Evolutionary conservation across 352 stramenopile species (phyloP).

Genomic region (Globisporangium canariense): DNA sequence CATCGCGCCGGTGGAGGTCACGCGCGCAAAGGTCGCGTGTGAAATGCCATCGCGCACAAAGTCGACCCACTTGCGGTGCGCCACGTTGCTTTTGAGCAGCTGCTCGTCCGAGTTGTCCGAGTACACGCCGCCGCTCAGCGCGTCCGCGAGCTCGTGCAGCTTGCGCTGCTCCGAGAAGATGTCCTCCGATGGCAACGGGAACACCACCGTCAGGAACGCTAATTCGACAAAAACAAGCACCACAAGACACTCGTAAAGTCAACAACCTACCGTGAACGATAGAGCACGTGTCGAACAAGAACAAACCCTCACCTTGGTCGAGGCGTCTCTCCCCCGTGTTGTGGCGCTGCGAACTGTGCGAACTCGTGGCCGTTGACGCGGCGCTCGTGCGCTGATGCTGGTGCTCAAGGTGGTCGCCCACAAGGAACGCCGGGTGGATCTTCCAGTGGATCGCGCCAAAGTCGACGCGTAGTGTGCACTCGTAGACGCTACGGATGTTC

Average conservation of each 20-base stretch:
- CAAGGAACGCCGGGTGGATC: conserved; percentile 22
- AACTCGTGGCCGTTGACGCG: conserved; percentile 11
- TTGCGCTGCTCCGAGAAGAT: conserved; percentile 83
- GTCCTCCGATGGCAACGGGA: conserved; percentile 78
- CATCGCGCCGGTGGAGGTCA: conserved; percentile 36
- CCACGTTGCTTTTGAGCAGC: conserved; percentile 46
- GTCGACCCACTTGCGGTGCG: conserved; percentile 42
- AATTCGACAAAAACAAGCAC: not conserved
- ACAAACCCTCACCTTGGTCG: not conserved
- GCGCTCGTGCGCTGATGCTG: conserved; percentile 13
- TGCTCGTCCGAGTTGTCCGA: conserved; percentile 26
- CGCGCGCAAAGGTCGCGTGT: conserved; percentile 57
- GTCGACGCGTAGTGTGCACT: conserved; percentile 54
- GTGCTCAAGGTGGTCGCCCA: conserved; percentile 5
- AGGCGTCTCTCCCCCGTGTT: conserved; percentile 5
- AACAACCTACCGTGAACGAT: not conserved
- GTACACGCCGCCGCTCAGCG: conserved; percentile 58
- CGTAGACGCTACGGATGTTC: conserved; percentile 52
- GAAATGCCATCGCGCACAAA: conserved; percentile 48
- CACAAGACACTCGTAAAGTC: no score
- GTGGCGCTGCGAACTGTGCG: not conserved
- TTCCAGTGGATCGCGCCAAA: conserved; percentile 56
- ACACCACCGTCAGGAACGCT: conserved; percentile 64
- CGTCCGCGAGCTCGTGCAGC: conserved; percentile 71
- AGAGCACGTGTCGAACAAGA: not conserved